Conservation (phyloP, 805 yeast species). For the Kazachstania bromeliacearum region DNA sequence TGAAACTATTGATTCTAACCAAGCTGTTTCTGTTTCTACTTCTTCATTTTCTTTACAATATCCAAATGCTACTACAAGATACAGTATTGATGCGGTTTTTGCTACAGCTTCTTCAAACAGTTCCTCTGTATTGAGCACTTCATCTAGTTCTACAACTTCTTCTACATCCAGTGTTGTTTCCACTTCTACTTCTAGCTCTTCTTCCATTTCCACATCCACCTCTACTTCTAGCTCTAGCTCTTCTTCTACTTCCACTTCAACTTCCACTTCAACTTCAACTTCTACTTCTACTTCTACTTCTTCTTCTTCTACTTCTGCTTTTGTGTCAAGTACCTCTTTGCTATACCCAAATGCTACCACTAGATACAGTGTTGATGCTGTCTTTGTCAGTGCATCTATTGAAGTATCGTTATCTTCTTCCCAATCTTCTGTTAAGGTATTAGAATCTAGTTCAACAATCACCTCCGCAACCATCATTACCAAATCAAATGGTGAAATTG, state of each 20-base stretch:
- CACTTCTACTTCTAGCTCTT: neutral
- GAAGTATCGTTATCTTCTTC: too few species aligned
- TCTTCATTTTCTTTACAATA: too few species aligned
- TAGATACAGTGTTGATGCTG: neutral
- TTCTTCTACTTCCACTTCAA: neutral
- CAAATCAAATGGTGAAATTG: neutral
- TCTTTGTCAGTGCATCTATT: neutral
- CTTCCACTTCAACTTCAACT: neutral
- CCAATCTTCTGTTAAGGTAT: too few species aligned
- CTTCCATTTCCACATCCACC: slow-evolving; percentile 4
- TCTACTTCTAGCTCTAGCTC: neutral
- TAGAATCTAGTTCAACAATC: neutral
- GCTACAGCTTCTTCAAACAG: neutral
- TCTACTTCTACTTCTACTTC: neutral
- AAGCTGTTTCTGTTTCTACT: neutral
- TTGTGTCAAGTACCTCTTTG: neutral
- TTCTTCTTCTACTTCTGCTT: neutral
- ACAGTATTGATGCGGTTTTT: too few species aligned
- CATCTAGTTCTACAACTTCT: slow-evolving; percentile 1
- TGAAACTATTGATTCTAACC: neutral
- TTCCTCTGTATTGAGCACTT: neutral
- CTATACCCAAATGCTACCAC: neutral
- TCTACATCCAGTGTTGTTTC: neutral
- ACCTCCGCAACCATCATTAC: neutral
- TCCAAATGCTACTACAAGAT: too few species aligned